These are phyloP conservation scores for Metschnikowia lunata DNA, from an alignment of 805 yeast species.

Conservation along the genomic window DNA sequence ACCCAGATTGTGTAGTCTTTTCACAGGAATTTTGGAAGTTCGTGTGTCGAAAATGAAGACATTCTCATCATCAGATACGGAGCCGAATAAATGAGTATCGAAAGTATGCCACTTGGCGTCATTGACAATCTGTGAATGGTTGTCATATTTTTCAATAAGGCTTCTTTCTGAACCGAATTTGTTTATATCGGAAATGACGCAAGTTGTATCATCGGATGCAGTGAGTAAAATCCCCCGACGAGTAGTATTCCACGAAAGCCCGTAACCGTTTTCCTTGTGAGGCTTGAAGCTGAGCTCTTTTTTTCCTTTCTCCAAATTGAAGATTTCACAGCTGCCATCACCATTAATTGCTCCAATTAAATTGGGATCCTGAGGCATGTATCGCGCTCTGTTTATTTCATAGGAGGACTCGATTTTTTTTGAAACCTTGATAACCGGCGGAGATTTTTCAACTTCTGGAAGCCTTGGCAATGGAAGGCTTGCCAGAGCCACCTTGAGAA, in stretches of 20 bases:
- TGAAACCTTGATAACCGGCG: slow-evolving; percentile 55
- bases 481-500: slow-evolving; percentile 60
- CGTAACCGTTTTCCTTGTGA: slow-evolving; percentile 69
- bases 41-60: slow-evolving; percentile 55
- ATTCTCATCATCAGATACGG: slow-evolving; percentile 68
- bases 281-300: slow-evolving; percentile 38
- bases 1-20: slow-evolving; percentile 22
- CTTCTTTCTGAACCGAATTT: slow-evolving; percentile 1
- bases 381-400: slow-evolving; percentile 74
- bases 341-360: slow-evolving; percentile 67
- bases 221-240: slow-evolving; percentile 50
- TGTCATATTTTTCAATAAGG: slow-evolving; percentile 10
- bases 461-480: slow-evolving; percentile 42
- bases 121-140: slow-evolving; percentile 61
- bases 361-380: slow-evolving; percentile 56
- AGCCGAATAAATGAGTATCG: slow-evolving; percentile 51
- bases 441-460: slow-evolving; percentile 22
- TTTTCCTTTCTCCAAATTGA: slow-evolving; percentile 33
- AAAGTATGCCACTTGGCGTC: slow-evolving; percentile 70
- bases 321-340: slow-evolving; percentile 55
- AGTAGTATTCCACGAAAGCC: slow-evolving; percentile 60
- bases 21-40: slow-evolving; percentile 23
- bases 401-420: slow-evolving; percentile 56
- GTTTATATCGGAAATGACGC: slow-evolving; percentile 56
- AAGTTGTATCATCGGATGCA: slow-evolving; percentile 60